phyloP scores from a whole-genome alignment of 176 grass and related monocot genomes.

The Ensete ventricosum region DNA sequence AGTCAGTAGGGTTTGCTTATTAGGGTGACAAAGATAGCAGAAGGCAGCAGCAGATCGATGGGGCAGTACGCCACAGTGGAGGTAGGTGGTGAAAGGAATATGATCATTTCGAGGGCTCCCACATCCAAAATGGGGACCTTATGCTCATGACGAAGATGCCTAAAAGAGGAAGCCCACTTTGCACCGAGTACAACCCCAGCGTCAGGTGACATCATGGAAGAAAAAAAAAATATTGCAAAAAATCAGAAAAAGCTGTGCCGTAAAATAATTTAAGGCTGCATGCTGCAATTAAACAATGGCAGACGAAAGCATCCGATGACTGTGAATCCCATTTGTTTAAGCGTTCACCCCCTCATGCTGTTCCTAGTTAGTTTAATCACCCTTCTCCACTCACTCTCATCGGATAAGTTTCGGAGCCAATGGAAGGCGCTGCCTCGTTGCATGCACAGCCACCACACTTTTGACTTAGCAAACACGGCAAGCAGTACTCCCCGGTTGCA shows the following conservation, averaged over 20 bases:
- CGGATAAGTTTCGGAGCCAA: too few relatives aligned
- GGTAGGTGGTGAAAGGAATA: too few relatives aligned
- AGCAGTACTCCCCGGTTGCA: too few relatives aligned
- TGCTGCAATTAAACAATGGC: background rate
- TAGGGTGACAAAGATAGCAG: too few relatives aligned
- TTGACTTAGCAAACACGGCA: too few relatives aligned
- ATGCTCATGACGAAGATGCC: background rate
- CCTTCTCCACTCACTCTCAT: background rate
- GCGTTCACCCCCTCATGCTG: background rate
- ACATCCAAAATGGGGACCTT: background rate
- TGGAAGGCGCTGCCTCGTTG: too few relatives aligned
- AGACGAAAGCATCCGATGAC: background rate
- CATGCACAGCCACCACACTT: too few relatives aligned
- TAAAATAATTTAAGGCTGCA: background rate
- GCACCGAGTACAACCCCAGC: background rate
- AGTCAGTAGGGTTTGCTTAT: too few relatives aligned
- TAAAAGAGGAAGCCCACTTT: background rate
- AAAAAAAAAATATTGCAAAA: background rate
- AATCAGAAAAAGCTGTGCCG: background rate
- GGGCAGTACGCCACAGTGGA: too few relatives aligned
- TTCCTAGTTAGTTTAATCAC: background rate
- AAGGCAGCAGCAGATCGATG: too few relatives aligned
- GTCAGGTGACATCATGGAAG: background rate
- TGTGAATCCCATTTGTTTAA: background rate
- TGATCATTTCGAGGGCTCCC: too few relatives aligned